Evolutionary conservation across 441 rosid genomes (phyloP).

Genomic region (Rhodomyrtus psidioides): DNA sequence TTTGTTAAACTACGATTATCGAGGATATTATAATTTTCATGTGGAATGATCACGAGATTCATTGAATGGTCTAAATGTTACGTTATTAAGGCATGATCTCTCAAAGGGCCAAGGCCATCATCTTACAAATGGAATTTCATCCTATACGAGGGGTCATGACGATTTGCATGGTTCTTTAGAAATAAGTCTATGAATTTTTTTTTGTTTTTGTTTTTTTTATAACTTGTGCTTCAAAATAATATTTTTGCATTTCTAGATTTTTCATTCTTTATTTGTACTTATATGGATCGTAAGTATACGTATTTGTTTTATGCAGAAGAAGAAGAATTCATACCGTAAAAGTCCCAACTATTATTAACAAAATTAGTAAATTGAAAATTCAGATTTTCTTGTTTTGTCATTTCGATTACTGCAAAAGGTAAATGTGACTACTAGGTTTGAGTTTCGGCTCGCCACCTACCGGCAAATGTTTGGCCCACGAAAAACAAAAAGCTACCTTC

Average conservation of each 20-base stretch:
- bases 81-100: background rate
- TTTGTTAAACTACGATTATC: background rate
- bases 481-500: background rate
- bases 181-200: background rate
- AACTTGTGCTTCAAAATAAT: background rate
- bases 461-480: background rate
- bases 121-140: background rate
- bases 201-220: background rate
- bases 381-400: background rate
- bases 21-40: background rate
- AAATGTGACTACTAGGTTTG: background rate
- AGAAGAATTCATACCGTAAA: background rate
- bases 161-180: background rate
- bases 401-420: background rate
- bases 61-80: background rate
- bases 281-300: background rate
- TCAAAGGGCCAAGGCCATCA: background rate
- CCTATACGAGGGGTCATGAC: background rate
- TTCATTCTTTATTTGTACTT: background rate
- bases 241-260: background rate
- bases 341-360: background rate
- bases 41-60: background rate
- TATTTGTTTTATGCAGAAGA: background rate
- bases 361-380: background rate
- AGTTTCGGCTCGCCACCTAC: background rate